These are phyloP conservation scores for Hanseniaspora meyeri DNA, from an alignment of 805 yeast species.

Conservation along the genomic window DNA sequence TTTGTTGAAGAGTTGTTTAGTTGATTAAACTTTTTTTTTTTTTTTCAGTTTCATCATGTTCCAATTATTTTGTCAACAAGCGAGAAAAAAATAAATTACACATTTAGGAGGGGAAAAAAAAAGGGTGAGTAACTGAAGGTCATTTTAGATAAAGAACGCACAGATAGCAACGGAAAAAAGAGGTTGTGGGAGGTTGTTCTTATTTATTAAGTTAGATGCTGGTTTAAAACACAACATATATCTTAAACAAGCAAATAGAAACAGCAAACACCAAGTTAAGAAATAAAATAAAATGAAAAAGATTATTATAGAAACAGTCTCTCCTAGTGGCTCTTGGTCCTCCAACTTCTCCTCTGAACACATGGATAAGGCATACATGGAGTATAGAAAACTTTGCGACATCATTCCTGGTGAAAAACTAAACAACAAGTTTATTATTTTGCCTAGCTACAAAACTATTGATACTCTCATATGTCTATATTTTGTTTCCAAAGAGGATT, in stretches of 20 bases:
- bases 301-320: constrained; percentile 4
- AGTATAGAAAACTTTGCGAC: constrained; percentile 30
- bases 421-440: constrained; percentile 36
- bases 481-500: constrained; percentile 50
- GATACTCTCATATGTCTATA: constrained; percentile 44
- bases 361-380: constrained; percentile 46
- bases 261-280: neutral
- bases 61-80: too few relatives aligned
- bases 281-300: neutral
- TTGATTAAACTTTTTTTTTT: neutral
- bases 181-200: too few relatives aligned
- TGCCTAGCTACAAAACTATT: constrained; percentile 20
- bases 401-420: constrained; percentile 18
- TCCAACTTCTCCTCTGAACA: constrained; percentile 15
- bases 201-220: too few relatives aligned
- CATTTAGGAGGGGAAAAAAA: too few relatives aligned
- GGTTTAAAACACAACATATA: too few relatives aligned
- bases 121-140: too few relatives aligned
- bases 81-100: neutral
- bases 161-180: too few relatives aligned
- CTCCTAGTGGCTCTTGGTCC: constrained; percentile 7
- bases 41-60: too few relatives aligned
- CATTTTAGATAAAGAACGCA: too few relatives aligned
- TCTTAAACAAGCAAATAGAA: neutral
- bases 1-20: constrained; percentile 33